Evolutionary conservation across 306 rosid genomes (phyloP).

Genomic region (Datisca glomerata): DNA sequence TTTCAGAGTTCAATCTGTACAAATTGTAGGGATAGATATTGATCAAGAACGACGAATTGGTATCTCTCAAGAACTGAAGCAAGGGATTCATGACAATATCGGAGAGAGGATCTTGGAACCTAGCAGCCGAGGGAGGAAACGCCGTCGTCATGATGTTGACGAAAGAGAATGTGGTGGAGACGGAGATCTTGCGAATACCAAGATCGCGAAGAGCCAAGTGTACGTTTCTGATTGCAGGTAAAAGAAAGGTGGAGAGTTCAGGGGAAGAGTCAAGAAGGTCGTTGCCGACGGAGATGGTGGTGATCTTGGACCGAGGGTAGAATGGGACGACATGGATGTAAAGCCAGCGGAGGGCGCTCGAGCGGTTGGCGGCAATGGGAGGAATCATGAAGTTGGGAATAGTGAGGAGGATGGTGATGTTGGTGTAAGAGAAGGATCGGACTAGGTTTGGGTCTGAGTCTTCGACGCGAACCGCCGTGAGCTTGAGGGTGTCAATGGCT

Average conservation of each 20-base stretch:
- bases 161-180: slow-evolving; percentile 78
- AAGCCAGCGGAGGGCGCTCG: slow-evolving; percentile 56
- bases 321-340: slow-evolving; percentile 60
- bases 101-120: slow-evolving; percentile 30
- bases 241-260: slow-evolving; percentile 17
- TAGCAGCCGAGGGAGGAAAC: slow-evolving; percentile 74
- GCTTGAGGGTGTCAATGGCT: slow-evolving; percentile 25
- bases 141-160: slow-evolving; percentile 27
- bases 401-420: slow-evolving; percentile 51
- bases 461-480: slow-evolving; percentile 45
- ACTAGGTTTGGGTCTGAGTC: slow-evolving; percentile 42
- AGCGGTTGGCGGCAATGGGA: slow-evolving; percentile 50
- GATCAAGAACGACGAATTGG: slow-evolving; percentile 79
- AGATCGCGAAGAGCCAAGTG: slow-evolving; percentile 50
- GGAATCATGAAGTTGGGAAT: slow-evolving; percentile 53
- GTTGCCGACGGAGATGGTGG: slow-evolving; percentile 74
- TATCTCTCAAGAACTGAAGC: slow-evolving; percentile 56
- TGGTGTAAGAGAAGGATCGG: slow-evolving; percentile 59
- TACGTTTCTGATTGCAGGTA: slow-evolving; percentile 62
- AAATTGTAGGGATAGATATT: slow-evolving; percentile 73
- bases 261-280: slow-evolving; percentile 41
- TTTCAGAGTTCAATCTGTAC: slow-evolving; percentile 43
- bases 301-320: slow-evolving; percentile 72
- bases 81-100: slow-evolving; percentile 31
- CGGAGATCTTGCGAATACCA: slow-evolving; percentile 54